Evolutionary conservation across 1,139 yeast species (phyloP), one percentile per base, ranked within the genome.

Genomic region (Debaryomyces singareniensis): DNA sequence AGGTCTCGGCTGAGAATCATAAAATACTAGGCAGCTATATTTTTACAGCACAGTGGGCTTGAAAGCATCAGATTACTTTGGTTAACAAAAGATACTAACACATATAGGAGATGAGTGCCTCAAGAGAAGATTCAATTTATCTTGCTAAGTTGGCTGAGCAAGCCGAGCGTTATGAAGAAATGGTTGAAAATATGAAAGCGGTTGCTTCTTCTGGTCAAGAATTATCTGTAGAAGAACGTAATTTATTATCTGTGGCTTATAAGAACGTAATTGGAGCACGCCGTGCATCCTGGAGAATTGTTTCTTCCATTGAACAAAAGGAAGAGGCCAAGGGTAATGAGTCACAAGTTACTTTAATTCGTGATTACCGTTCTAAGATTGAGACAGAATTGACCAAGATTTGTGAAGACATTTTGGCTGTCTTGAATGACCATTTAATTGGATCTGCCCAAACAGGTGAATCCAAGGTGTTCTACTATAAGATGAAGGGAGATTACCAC

Each of bases 401-500:
- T 54, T 87, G 97, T 66, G 94, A 85, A 55, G 96, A 89, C 61
- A 87, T 91, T 52, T 72, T 91, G 52, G 72, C 79, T 32, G 96
- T 91, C 39, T 76, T 91, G 55, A 80, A 85, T 44, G 75, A 83
- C 51, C 94, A 87, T 61, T 78, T 91, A 62, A 87, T 91, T 52
- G 89, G 96, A 49, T 77, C 91, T 38, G 96, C 97, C 43, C 86
- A 83, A 61, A 77, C 95, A 40, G 97, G 96, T 51, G 98, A 91
- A 68, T 86, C 96, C 31, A 87, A 89, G 75, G 97, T 91, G 37
- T 91, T 91, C 67, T 91, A 91, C 75, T 87, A 85, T 71, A 91
- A 91, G 78, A 91, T 91, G 97, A 89, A 91, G 75, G 98, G 97
- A 70, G 98, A 91, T 64, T 91, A 91, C 75, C 95, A 89, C 74